phyloP scores from a whole-genome alignment of 805 yeast genomes.

The Kluyveromyces siamensis region DNA sequence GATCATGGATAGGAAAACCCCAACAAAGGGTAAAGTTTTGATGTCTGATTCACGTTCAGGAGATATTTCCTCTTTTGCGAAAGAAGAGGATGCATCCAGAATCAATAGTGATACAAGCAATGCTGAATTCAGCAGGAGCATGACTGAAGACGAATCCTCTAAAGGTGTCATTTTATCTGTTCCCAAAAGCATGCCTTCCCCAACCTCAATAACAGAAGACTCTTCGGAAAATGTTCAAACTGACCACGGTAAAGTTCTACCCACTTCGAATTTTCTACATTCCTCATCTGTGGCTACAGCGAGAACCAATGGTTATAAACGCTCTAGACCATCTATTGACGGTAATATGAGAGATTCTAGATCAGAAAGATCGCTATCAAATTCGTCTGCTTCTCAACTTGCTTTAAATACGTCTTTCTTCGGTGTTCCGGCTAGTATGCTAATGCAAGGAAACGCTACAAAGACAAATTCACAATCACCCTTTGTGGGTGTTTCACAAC shows the following conservation, averaged over 20 bases:
- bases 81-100: constrained; percentile 2
- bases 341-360: constrained; percentile 4
- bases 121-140: constrained; percentile 1
- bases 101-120: constrained; percentile 7
- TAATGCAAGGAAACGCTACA: constrained; percentile 1
- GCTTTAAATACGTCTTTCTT: neutral
- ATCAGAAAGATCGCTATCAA: constrained; percentile 10
- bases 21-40: constrained; percentile 11
- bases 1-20: constrained; percentile 92
- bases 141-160: neutral
- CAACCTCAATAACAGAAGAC: constrained; percentile 54
- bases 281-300: constrained; percentile 11
- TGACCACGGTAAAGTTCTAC: neutral
- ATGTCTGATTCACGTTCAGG: neutral
- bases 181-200: constrained; percentile 38
- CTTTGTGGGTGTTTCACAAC: constrained; percentile 16
- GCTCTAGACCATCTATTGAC: constrained; percentile 12
- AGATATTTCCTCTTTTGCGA: neutral
- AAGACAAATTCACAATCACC: constrained; percentile 4
- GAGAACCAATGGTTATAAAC: constrained; percentile 11
- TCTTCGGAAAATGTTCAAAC: constrained; percentile 39
- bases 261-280: neutral
- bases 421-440: neutral
- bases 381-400: constrained; percentile 8
- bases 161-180: constrained; percentile 2